Conservation (phyloP, 1,284 basidiomycete genomes). For the Ustilago xerochloae region DNA sequence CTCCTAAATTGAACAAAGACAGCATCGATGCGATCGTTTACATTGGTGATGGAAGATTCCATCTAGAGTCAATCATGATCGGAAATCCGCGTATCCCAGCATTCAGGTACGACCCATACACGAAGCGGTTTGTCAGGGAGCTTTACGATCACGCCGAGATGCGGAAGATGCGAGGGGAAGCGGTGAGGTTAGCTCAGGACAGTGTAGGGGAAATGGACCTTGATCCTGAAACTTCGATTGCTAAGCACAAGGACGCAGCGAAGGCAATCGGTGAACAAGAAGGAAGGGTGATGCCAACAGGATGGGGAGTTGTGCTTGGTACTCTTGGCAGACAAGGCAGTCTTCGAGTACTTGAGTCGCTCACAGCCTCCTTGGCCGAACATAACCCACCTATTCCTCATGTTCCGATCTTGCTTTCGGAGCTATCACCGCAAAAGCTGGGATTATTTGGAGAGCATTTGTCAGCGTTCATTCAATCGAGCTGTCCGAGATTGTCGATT, state of each 20-base stretch:
- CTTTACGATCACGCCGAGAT: conserved; percentile 90
- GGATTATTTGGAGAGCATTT: conserved; percentile 81
- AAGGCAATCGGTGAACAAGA: conserved; percentile 41
- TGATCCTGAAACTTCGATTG: conserved; percentile 20
- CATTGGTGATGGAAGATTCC: conserved; percentile 97
- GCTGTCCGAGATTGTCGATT: conserved; percentile 93
- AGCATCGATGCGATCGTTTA: conserved; percentile 72
- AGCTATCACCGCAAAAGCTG: conserved; percentile 93
- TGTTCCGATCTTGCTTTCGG: conserved; percentile 91
- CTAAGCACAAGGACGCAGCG: conserved; percentile 6
- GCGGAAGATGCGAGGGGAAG: conserved; percentile 77
- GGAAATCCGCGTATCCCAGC: conserved; percentile 95
- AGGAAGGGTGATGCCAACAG: conserved; percentile 44
- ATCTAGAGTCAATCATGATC: conserved; percentile 98
- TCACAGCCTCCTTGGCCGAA: conserved; percentile 37
- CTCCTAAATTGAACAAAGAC: conserved; percentile 75
- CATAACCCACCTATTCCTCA: conserved; percentile 72
- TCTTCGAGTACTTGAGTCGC: conserved; percentile 80
- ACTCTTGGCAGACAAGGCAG: conserved; percentile 95
- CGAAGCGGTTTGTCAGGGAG: conserved; percentile 94
- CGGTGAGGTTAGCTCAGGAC: conserved; percentile 72
- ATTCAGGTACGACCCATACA: conserved; percentile 98
- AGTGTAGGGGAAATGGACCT: conserved; percentile 45
- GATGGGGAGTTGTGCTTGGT: conserved; percentile 94
- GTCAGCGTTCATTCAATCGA: conserved; percentile 91